A percentile compares a stretch with the other conserved stretches of the same genome.
These are phyloP conservation scores for Neoboletus subvelutipes DNA, from an alignment of 768 basidiomycete species.

Conservation along the genomic window DNA sequence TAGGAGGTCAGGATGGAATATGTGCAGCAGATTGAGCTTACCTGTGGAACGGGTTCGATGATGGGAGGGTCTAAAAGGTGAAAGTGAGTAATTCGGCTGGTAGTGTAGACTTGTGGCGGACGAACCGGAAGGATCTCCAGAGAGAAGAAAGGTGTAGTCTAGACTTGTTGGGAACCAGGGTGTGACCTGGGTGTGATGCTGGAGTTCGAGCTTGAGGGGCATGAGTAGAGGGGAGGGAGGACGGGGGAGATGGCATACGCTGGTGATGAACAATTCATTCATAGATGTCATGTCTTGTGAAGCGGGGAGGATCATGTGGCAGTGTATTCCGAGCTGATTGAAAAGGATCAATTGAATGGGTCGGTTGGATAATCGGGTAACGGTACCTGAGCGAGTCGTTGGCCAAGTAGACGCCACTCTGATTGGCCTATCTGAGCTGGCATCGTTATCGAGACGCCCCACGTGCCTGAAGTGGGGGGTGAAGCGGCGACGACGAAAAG, in stretches of 20 bases:
- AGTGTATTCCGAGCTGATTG: conserved; percentile 52
- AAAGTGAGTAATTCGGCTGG: not conserved
- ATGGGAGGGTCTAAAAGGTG: conserved; percentile 13
- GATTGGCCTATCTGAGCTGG: conserved; percentile 33
- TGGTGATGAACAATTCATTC: conserved; percentile 47
- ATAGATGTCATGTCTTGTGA: conserved; percentile 47
- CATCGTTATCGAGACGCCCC: conserved; percentile 25
- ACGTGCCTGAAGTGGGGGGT: conserved; percentile 37
- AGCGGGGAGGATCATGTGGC: conserved; percentile 54
- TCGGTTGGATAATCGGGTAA: conserved; percentile 2
- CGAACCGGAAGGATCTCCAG: conserved; percentile 34
- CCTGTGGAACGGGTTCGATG: conserved; percentile 14
- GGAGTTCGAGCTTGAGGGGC: conserved; percentile 22
- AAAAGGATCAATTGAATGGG: conserved; percentile 20
- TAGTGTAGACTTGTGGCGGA: conserved; percentile 4
- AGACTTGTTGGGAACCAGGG: conserved; percentile 45
- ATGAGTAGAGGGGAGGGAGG: not conserved
- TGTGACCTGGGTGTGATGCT: conserved; percentile 20
- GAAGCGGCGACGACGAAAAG: conserved; percentile 57
- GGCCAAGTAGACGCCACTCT: conserved; percentile 43
- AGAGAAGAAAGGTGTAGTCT: conserved; percentile 43
- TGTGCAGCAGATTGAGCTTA: not conserved
- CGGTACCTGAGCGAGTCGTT: conserved; percentile 46
- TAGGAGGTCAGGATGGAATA: conserved; percentile 11
- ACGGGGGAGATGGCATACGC: conserved; percentile 31